Evolutionary conservation across 495 filamentous ascomycete species (phyloP).

Genomic region (Xylaria nigripes): DNA sequence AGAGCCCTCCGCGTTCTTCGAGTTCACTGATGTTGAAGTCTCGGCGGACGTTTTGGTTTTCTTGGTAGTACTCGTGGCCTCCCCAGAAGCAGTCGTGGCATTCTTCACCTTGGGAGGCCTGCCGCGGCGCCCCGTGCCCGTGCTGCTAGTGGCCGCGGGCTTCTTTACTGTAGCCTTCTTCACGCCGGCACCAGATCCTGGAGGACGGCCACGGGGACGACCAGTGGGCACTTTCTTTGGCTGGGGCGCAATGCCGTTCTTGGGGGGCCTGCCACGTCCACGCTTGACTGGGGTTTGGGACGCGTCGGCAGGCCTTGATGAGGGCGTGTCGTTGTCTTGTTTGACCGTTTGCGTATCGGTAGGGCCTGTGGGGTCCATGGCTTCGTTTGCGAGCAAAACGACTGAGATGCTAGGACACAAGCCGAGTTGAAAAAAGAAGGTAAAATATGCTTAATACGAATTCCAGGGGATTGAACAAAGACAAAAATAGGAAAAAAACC

Average conservation of each 20-base stretch:
- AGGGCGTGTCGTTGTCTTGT: slow-evolving; percentile 16
- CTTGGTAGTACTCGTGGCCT: slow-evolving; percentile 22
- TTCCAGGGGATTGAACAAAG: background rate
- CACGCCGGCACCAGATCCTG: slow-evolving; percentile 28
- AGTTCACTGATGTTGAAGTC: slow-evolving; percentile 10
- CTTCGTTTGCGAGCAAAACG: background rate
- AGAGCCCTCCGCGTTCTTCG: slow-evolving; percentile 10
- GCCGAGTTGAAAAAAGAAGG: background rate
- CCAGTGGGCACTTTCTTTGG: slow-evolving; percentile 31
- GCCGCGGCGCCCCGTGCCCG: slow-evolving; percentile 21
- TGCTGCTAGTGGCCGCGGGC: slow-evolving; percentile 11
- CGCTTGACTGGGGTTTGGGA: slow-evolving; percentile 29
- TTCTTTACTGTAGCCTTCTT: slow-evolving; percentile 26
- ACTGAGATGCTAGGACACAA: background rate
- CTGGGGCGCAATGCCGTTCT: slow-evolving; percentile 30
- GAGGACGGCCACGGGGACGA: slow-evolving; percentile 38
- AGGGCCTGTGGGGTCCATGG: slow-evolving; percentile 23
- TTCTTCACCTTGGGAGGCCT: slow-evolving; percentile 27
- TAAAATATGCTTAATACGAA: background rate
- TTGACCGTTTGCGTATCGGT: slow-evolving; percentile 14
- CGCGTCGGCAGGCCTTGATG: slow-evolving; percentile 5
- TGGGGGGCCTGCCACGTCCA: slow-evolving; percentile 37
- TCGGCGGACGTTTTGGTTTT: slow-evolving; percentile 10
- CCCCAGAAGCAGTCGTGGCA: slow-evolving; percentile 17
- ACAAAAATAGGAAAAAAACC: background rate